These are phyloP conservation scores for Neurospora sublineolata DNA, from an alignment of 495 filamentous ascomycete species.

Conservation along the genomic window DNA sequence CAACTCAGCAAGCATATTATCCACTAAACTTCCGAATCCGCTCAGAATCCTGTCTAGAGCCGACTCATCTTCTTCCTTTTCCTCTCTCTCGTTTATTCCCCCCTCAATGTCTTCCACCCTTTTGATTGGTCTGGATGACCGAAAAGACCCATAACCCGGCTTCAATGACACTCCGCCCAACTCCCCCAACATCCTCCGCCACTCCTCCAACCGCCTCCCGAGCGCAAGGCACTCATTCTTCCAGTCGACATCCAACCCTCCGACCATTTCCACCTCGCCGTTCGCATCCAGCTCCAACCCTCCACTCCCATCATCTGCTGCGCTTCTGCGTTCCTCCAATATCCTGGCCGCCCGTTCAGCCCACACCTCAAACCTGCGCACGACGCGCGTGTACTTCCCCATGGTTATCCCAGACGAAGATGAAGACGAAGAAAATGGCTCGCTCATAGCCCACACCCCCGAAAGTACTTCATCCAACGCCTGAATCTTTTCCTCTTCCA, in stretches of 20 bases:
- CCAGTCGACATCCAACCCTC: slow-evolving; percentile 30
- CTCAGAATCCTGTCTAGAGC: slow-evolving; percentile 27
- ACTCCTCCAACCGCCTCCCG: slow-evolving; percentile 30
- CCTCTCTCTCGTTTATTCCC: background rate
- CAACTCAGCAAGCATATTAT: slow-evolving; percentile 39
- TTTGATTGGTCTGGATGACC: background rate
- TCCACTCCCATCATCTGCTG: slow-evolving; percentile 17
- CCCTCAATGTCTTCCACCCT: background rate
- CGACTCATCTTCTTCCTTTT: slow-evolving; percentile 10
- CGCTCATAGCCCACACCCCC: slow-evolving; percentile 39
- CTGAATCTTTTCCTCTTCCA: slow-evolving; percentile 33
- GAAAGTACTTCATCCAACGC: slow-evolving; percentile 38
- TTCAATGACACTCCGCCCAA: slow-evolving; percentile 14
- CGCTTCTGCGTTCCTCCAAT: slow-evolving; percentile 20
- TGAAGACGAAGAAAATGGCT: slow-evolving; percentile 9
- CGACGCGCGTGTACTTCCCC: slow-evolving; percentile 37
- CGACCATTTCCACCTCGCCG: slow-evolving; percentile 25
- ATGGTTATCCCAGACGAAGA: slow-evolving; percentile 4
- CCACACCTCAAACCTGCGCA: slow-evolving; percentile 43
- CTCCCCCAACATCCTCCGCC: slow-evolving; percentile 25
- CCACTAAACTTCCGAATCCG: slow-evolving; percentile 28
- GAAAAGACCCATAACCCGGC: background rate
- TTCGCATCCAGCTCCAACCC: slow-evolving; percentile 21
- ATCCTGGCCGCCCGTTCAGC: slow-evolving; percentile 28
- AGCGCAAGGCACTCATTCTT: slow-evolving; percentile 32